Base-by-base conservation (phyloP, 164 flowering plant species). In the Dillenia turbinata region DNA sequence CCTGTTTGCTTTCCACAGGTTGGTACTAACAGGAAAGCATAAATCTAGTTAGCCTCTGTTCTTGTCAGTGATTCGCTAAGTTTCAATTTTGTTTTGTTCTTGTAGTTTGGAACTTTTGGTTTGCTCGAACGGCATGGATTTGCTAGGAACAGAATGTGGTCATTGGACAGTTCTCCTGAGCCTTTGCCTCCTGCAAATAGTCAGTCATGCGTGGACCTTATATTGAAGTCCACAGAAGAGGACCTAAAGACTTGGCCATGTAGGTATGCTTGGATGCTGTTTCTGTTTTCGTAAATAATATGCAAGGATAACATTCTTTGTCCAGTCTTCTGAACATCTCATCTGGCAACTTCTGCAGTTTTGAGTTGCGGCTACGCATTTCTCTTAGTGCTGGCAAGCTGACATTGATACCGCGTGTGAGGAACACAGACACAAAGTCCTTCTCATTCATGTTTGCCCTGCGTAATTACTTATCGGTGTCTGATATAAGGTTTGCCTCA, bases 1-100 rank as follows among this genome's bases (percentile, higher is more conserved):
- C 76, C 88, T 14, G 69, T 90, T 57, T 85, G 88, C 80, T 90
- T 87, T 71, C 97, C 94, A 40, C 92, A 88, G 92, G 98, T 93
- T 59, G 22, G 74, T 54, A n/a, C 56, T 47, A 52, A 48, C 40
- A 3, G 15, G 47, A 16, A 40, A 7, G 24, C 47, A 14, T 2
- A 40, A 14, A 53, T 40, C 54, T 44, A 12, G 13, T 61, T 61
- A 58, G 43, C 40, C 14, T 65, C 24, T 9, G 16, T 10, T 16
- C 43, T 10, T 51, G 15, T n/a, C 40, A 13, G 10, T 26, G 51
- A 33, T 58, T 57, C 17, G 57, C 54, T 45, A 33, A 13, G 19
- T 15, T 16, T 56, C 33, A 44, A 57, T 40, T 62, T 3, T 19
- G 22, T 19, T 40, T 44, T 73, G 33, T 54, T 33, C 24, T 67